Evolutionary conservation across 192 early-diverging fungal genomes (phyloP), one percentile per base, ranked within the genome.

Genomic region (Coemansia sp.): DNA sequence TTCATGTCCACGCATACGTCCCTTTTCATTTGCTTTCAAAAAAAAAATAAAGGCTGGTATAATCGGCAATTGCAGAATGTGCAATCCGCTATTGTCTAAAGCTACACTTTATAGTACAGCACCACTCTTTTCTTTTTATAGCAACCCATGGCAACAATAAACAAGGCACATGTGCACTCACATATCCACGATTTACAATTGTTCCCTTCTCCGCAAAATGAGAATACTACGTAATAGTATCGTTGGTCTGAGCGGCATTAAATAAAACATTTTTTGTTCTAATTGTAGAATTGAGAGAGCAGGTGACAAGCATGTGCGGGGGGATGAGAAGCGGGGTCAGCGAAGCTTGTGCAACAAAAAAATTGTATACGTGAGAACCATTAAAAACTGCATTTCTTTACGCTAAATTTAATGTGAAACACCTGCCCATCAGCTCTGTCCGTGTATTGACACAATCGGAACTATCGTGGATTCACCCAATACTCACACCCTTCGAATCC

Each of bases 391-490:
- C 54, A 57, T 57, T 33, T 52, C n/a, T 11, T 52, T 4, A 31
- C n/a, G 27, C 54, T 31, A 31, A 15, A 31, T 31, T 31, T 57
- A 57, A 57, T 31, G 54, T 57, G 54, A 57, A 57, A 57, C 54
- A 27, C 27, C 29, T 57, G 54, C 15, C 54, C 54, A 57, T 16
- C 29, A 13, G 27, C 29, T 57, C 54, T 31, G 43, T 27, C 65
- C 27, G 8, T 66, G 29, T 33, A 8, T 66, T 34, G 54, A 4
- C 47, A 61, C 20, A 33, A 60, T 29, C 29, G 2, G 55, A 63
- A 63, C 59, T 43, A 54, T 40, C 27, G 42, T 41, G 41, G 67
- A 15, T 69, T 69, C 67, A 69, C 16, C 42, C 46, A 44, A 60
- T 8, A 41, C 67, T 4, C 67, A 69, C 67, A 43, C 8, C 3